phyloP scores from a whole-genome alignment of 2,329 filamentous ascomycete genomes.

The Colletotrichum euphorbiae region DNA sequence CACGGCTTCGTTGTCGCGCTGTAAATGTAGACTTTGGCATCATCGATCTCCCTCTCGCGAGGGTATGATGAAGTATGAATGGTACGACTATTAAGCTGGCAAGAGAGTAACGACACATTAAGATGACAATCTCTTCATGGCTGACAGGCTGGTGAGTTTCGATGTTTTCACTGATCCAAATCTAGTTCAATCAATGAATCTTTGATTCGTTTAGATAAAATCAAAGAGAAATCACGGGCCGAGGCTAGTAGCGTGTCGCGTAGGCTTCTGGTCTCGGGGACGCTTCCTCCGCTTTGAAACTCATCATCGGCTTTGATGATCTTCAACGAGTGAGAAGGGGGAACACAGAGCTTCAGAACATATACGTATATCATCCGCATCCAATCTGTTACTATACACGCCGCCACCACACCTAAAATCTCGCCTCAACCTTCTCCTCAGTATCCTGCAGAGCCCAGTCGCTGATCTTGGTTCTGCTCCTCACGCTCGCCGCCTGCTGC shows the following conservation, averaged over 20 bases:
- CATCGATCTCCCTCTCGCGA: conserved; percentile 3
- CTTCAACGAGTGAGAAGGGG: too few relatives aligned
- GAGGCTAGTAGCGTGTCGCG: not conserved
- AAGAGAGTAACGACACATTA: too few relatives aligned
- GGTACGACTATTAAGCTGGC: too few relatives aligned
- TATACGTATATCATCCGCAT: not conserved
- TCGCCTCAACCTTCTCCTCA: conserved; percentile 54
- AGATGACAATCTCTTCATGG: too few relatives aligned
- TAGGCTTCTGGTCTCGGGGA: too few relatives aligned
- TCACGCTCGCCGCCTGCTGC: conserved; percentile 77
- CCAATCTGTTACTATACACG: not conserved
- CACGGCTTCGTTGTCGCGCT: too few relatives aligned
- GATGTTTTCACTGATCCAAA: too few relatives aligned
- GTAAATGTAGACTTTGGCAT: not conserved
- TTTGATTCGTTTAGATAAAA: too few relatives aligned
- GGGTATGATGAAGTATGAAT: not conserved
- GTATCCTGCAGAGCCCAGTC: conserved; percentile 83
- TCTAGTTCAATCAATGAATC: not conserved
- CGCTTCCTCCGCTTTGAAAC: too few relatives aligned
- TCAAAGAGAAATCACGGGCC: not conserved
- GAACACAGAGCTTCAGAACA: too few relatives aligned
- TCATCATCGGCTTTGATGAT: too few relatives aligned
- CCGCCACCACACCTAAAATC: conserved; percentile 45
- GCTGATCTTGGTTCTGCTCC: conserved; percentile 73
- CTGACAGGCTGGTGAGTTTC: too few relatives aligned